Conservation (phyloP, 164 flowering plant genomes). For the Berberis thunbergii region DNA sequence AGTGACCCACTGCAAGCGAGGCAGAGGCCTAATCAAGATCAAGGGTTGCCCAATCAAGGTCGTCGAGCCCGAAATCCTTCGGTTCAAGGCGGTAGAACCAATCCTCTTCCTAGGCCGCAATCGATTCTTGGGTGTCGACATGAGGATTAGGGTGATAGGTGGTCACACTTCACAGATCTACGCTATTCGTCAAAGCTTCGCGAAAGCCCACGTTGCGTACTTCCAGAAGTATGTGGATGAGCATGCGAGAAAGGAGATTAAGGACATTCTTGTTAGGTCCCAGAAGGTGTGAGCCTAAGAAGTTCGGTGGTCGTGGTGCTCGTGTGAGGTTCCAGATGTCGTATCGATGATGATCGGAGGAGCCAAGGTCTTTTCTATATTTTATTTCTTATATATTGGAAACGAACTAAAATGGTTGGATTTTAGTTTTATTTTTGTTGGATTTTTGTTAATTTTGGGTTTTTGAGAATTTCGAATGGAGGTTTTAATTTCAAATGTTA, state of each 20-base stretch:
- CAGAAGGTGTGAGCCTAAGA: constrained; percentile 80
- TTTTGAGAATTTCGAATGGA: too few species aligned
- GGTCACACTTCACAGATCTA: constrained; percentile 81
- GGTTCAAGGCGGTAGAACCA: constrained; percentile 68
- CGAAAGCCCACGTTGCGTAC: constrained; percentile 72
- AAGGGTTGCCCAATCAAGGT: constrained; percentile 79
- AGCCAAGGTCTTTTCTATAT: neutral
- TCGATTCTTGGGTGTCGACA: constrained; percentile 69
- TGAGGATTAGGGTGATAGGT: constrained; percentile 66
- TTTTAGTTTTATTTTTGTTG: too few species aligned
- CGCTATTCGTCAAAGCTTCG: constrained; percentile 74
- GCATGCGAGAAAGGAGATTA: constrained; percentile 74
- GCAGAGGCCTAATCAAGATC: constrained; percentile 71
- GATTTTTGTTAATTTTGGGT: too few species aligned
- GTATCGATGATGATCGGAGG: constrained; percentile 36
- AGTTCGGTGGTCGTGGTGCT: constrained; percentile 86
- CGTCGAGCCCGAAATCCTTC: constrained; percentile 67
- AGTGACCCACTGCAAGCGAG: constrained; percentile 72
- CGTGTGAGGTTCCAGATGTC: constrained; percentile 81
- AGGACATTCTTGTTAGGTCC: constrained; percentile 63
- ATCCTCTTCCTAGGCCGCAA: constrained; percentile 62
- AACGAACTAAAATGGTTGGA: too few species aligned
- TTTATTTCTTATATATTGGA: too few species aligned
- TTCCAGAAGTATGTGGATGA: constrained; percentile 82
- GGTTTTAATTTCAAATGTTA: too few species aligned